Percentiles rank a stretch among this genome's conserved stretches.
phyloP scores from a whole-genome alignment of 139 green algal genomes.

The Tetradesmus obliquus region DNA sequence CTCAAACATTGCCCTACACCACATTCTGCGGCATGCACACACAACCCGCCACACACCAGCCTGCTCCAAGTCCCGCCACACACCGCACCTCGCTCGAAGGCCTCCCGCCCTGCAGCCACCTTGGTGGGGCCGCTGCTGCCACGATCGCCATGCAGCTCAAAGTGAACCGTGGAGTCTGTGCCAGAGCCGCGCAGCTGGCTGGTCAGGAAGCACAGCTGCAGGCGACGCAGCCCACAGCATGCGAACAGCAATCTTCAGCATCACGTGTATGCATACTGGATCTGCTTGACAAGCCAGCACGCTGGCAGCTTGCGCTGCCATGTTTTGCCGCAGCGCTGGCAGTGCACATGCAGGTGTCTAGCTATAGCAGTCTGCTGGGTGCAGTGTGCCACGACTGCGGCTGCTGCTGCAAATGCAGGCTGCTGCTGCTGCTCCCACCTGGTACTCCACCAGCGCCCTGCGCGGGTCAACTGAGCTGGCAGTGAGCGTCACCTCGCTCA shows the following conservation, averaged over 20 bases:
- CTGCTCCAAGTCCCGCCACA: neutral
- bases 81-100: conserved; percentile 56
- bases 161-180: conserved; percentile 58
- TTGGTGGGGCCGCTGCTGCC: conserved; percentile 53
- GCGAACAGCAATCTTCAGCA: neutral
- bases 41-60: neutral
- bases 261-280: neutral
- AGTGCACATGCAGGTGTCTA: neutral
- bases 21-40: too few species aligned
- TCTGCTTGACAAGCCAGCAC: neutral
- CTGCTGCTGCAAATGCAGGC: neutral
- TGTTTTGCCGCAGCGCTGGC: neutral
- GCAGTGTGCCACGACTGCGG: neutral
- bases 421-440: conserved; percentile 40
- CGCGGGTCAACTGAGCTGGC: conserved; percentile 49
- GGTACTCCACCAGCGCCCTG: conserved; percentile 52
- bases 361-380: neutral
- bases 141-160: conserved; percentile 53
- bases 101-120: conserved; percentile 45
- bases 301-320: neutral
- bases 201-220: conserved; percentile 65
- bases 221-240: too few species aligned
- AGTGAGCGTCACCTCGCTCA: conserved; percentile 62
- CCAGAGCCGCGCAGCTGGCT: conserved; percentile 56
- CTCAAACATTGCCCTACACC: too few species aligned